A percentile compares a stretch with the other conserved stretches of the same genome.
Conservation (phyloP, 768 basidiomycete species). For the Lactarius deliciosus region DNA sequence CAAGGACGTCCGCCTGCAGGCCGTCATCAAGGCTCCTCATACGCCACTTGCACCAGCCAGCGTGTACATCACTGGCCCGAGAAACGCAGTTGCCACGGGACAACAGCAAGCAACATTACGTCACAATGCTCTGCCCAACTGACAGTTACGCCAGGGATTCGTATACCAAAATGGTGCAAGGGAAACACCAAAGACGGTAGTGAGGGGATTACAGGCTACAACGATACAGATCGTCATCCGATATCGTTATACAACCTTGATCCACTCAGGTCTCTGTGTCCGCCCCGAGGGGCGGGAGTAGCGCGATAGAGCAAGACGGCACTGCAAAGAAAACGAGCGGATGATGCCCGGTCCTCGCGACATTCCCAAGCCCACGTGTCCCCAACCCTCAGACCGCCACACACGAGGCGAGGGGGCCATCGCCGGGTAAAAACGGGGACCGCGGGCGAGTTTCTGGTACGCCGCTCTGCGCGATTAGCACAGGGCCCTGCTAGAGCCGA, state of each 20-base stretch:
- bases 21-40: slow-evolving; percentile 18
- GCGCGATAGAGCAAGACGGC: slow-evolving; percentile 24
- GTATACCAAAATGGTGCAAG: background rate
- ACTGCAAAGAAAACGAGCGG: slow-evolving; percentile 14
- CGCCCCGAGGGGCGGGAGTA: background rate
- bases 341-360: slow-evolving; percentile 33
- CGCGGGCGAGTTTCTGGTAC: slow-evolving; percentile 35
- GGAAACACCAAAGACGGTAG: background rate
- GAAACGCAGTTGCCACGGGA: background rate
- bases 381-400: slow-evolving; percentile 1
- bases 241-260: background rate
- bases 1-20: slow-evolving; percentile 27
- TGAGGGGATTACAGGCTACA: background rate
- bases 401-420: background rate
- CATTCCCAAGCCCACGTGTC: slow-evolving; percentile 34
- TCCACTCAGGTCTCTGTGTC: background rate
- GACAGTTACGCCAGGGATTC: background rate
- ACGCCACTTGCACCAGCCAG: background rate
- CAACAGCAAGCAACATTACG: background rate
- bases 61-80: background rate
- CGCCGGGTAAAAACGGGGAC: background rate
- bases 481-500: slow-evolving; percentile 35
- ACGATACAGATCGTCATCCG: background rate
- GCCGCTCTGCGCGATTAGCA: slow-evolving; percentile 33
- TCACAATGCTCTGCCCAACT: background rate